Evolutionary conservation across 1,139 yeast species (phyloP).

Genomic region (Suhomyces guaymorum): DNA sequence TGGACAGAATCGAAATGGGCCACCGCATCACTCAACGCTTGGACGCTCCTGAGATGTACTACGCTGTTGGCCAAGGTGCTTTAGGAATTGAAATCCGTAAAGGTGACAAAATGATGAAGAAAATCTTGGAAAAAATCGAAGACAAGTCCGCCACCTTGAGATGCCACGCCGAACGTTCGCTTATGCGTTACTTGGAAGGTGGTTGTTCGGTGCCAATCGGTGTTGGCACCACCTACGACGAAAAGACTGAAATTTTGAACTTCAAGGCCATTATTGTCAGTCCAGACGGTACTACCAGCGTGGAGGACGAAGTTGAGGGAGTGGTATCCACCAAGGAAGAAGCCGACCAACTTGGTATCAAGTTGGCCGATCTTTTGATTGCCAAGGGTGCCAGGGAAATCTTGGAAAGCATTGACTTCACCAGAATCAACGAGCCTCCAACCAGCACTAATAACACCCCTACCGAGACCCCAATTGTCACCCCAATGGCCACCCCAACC

Average conservation of each 20-base stretch:
- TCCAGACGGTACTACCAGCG: constrained; percentile 74
- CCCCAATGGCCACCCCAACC: constrained; percentile 9
- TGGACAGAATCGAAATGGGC: constrained; percentile 68
- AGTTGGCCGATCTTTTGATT: constrained; percentile 67
- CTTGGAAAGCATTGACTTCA: constrained; percentile 76
- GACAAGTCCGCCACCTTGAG: constrained; percentile 68
- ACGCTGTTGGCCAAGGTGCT: constrained; percentile 98
- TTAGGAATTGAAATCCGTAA: constrained; percentile 85
- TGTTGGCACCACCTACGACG: constrained; percentile 63
- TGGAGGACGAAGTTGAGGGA: constrained; percentile 53
- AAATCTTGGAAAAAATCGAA: constrained; percentile 63
- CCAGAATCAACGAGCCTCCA: constrained; percentile 52
- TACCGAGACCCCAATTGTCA: constrained; percentile 9
- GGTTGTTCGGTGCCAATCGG: constrained; percentile 99
- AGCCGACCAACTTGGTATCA: constrained; percentile 69
- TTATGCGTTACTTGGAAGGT: constrained; percentile 89
- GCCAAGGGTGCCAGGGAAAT: constrained; percentile 81
- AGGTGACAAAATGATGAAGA: constrained; percentile 58
- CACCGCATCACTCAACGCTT: constrained; percentile 70
- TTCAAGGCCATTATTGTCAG: constrained; percentile 78
- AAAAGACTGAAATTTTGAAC: constrained; percentile 39
- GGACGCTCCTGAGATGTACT: constrained; percentile 83
- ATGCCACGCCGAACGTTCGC: constrained; percentile 87
- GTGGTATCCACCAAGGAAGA: constrained; percentile 50
- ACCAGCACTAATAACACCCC: constrained; percentile 14